Evolutionary conservation across 331 rosid genomes (phyloP), one percentile per base, ranked within the genome.

Genomic region (Dryas integrifolia): DNA sequence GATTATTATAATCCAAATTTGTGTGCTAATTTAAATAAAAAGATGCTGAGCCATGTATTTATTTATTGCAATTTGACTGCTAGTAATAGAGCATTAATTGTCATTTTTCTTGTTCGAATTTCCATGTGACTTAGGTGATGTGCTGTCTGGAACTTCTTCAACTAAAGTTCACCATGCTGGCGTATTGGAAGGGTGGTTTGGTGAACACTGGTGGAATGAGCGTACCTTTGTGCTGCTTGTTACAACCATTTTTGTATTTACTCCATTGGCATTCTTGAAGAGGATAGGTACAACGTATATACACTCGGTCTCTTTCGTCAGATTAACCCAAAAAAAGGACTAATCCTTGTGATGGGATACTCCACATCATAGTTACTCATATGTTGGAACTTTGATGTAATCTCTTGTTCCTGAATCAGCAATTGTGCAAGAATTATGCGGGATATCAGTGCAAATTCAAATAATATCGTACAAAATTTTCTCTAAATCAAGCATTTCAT

Each of bases 171-270:
- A 87, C 62, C 92, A 89, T 76, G 63, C 82, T 18, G 96, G 92
- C 7, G 88, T 89, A 4, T 53, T 87, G 8, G 88, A 89, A 85
- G 96, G 92, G 41, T 89, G 96, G 96, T 85, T 89, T 40, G 96
- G 96, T 9, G 88, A 76, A 57, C 58, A 79, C 26, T 87, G 90
- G 90, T 87, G 88, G 92, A 87, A 81, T 16, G 81, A 81, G 39
- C 88, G 92, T 5, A 53, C 75, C 76, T 83, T 87, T 40, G 77
- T 89, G 72, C 87, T 87, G 65, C 81, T 89, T n/a, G 75, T 85
- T 21, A 60, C 86, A 55, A 80, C 92, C 30, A n/a, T 89, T 70
- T 55, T 82, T 7, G 80, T 89, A 14, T 85, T 89, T 85, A 52
- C 87, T 65, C 92, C 96, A 5, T 76, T 87, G 84, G 87, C 78